These are phyloP conservation scores for Cryphonectria naterciae DNA, from an alignment of 2,329 filamentous ascomycete genomes.

Conservation along the genomic window DNA sequence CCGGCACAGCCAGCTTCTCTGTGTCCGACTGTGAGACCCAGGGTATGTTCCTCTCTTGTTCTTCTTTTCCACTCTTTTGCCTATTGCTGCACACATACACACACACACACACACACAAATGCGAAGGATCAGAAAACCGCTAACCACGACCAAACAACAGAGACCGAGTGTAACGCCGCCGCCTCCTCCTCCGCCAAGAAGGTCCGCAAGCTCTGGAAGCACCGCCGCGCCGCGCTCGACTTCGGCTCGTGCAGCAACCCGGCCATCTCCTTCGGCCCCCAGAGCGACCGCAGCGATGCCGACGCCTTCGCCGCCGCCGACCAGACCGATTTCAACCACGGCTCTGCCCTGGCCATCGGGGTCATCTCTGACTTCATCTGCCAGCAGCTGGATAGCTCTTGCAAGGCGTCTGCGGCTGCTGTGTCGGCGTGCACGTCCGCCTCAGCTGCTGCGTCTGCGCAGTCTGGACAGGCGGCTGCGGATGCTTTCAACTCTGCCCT, in stretches of 20 bases:
- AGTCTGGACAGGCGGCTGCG: slow-evolving; percentile 42
- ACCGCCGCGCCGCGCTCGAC: slow-evolving; percentile 37
- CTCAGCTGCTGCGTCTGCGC: slow-evolving; percentile 38
- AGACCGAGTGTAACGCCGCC: slow-evolving; percentile 42
- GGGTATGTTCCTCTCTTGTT: slow-evolving; percentile 18
- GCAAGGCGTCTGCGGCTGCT: slow-evolving; percentile 39
- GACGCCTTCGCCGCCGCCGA: slow-evolving; percentile 46
- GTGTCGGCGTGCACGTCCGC: slow-evolving; percentile 41
- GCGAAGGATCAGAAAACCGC: neutral
- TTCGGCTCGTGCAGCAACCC: slow-evolving; percentile 53
- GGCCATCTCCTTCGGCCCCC: slow-evolving; percentile 52
- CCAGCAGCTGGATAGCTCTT: slow-evolving; percentile 41
- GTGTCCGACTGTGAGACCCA: slow-evolving; percentile 49
- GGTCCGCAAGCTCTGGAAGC: slow-evolving; percentile 32
- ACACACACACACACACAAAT: neutral
- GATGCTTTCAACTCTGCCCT: slow-evolving; percentile 46
- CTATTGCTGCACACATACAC: too few relatives aligned
- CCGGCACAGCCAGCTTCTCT: slow-evolving; percentile 42
- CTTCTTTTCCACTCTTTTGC: neutral
- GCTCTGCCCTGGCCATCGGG: slow-evolving; percentile 47
- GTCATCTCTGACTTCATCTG: slow-evolving; percentile 46
- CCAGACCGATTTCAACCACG: slow-evolving; percentile 53
- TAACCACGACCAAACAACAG: slow-evolving; percentile 12
- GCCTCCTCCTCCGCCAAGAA: slow-evolving; percentile 32
- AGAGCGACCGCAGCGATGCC: slow-evolving; percentile 52